phyloP scores from a whole-genome alignment of 169 alveolate genomes.

The Cryptosporidium ryanae region DNA sequence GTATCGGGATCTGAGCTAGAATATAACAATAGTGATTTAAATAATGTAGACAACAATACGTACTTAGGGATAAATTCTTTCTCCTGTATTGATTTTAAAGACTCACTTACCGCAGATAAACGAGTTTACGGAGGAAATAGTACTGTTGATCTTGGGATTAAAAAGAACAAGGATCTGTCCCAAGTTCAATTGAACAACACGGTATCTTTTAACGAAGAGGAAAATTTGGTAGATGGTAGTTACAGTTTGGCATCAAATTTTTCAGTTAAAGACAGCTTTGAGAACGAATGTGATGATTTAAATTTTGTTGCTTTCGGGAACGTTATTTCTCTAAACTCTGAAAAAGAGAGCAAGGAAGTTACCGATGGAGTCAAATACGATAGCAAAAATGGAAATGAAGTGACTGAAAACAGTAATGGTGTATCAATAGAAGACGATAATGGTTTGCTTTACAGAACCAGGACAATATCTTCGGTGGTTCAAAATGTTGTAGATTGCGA shows the following conservation, averaged over 20 bases:
- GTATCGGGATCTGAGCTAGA: too few relatives aligned
- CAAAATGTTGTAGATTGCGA: not conserved
- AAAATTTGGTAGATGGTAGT: slow-evolving; percentile 3
- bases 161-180: too few relatives aligned
- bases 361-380: not conserved
- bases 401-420: not conserved
- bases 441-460: slow-evolving; percentile 63
- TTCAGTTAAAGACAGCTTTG: slow-evolving; percentile 31
- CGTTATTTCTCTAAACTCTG: not conserved
- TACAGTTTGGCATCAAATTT: slow-evolving; percentile 47
- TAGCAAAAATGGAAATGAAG: not conserved
- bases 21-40: not conserved
- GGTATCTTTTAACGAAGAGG: not conserved
- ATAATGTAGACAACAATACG: not conserved
- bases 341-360: not conserved
- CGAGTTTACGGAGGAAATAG: not conserved
- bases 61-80: too few relatives aligned
- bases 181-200: too few relatives aligned
- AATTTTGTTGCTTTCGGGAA: slow-evolving; percentile 63
- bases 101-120: not conserved
- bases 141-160: too few relatives aligned
- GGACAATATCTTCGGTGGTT: slow-evolving; percentile 8
- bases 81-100: too few relatives aligned
- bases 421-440: slow-evolving; percentile 7
- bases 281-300: slow-evolving; percentile 9